Evolutionary conservation across 2,329 filamentous ascomycete genomes (phyloP).

Genomic region (Apiospora hydei): DNA sequence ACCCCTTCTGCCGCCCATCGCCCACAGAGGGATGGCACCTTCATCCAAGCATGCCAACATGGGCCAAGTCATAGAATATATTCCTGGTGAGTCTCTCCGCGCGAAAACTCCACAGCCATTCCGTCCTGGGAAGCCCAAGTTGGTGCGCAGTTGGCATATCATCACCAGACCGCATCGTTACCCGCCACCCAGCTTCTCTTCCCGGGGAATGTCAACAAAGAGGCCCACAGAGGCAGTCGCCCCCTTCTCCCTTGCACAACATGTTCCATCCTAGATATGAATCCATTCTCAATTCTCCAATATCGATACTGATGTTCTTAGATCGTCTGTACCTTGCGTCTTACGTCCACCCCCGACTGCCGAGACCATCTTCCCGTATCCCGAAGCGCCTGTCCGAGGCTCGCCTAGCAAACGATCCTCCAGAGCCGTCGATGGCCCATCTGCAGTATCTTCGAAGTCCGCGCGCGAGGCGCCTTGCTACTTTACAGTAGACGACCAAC

Average conservation of each 20-base stretch:
- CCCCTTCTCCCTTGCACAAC: constrained; percentile 24
- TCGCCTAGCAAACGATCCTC: constrained; percentile 81
- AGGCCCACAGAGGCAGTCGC: neutral
- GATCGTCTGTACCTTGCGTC: constrained; percentile 95
- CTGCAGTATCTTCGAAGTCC: constrained; percentile 51
- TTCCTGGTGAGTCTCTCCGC: constrained; percentile 72
- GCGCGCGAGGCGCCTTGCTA: constrained; percentile 77
- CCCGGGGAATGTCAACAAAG: neutral
- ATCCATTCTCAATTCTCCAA: constrained; percentile 34
- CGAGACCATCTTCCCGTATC: constrained; percentile 87
- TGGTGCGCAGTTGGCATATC: neutral
- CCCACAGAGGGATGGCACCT: constrained; percentile 53
- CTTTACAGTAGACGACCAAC: constrained; percentile 90
- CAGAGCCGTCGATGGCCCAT: constrained; percentile 66
- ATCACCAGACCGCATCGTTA: constrained; percentile 8
- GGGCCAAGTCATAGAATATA: constrained; percentile 95
- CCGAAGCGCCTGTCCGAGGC: constrained; percentile 58
- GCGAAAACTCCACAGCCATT: neutral
- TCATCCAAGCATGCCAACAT: constrained; percentile 65
- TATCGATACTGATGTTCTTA: constrained; percentile 55
- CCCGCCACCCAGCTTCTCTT: neutral
- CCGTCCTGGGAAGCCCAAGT: neutral
- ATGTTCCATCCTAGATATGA: constrained; percentile 24
- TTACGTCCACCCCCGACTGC: constrained; percentile 84
- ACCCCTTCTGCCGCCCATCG: constrained; percentile 22